Percentiles rank a stretch among this genome's conserved stretches.
These are phyloP conservation scores for Zasmidium citrigriseum DNA, from an alignment of 2,329 filamentous ascomycete genomes.

Conservation along the genomic window DNA sequence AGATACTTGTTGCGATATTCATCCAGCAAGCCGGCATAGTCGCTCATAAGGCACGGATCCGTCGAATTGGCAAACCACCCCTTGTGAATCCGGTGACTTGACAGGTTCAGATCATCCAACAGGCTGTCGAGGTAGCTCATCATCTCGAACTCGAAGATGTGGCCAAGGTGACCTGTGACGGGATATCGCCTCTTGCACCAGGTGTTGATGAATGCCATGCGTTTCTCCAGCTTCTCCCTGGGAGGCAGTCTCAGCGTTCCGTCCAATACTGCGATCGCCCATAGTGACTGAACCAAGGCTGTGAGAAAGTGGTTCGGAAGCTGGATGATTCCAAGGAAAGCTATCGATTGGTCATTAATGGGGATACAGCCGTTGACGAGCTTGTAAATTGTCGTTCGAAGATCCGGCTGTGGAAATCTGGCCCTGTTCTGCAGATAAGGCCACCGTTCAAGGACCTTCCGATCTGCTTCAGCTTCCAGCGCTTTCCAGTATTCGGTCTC, in stretches of 20 bases:
- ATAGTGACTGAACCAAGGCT: slow-evolving; percentile 33
- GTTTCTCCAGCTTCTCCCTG: no score
- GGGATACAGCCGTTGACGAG: slow-evolving; percentile 27
- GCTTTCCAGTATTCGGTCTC: background rate
- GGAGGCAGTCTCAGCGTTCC: slow-evolving; percentile 9
- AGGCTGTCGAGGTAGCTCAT: slow-evolving; percentile 13
- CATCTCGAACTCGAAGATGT: slow-evolving; percentile 15
- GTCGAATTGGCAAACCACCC: no score
- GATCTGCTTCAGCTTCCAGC: slow-evolving; percentile 8
- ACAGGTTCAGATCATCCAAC: slow-evolving; percentile 4
- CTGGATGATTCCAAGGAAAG: slow-evolving; percentile 30
- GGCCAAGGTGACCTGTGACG: slow-evolving; percentile 6
- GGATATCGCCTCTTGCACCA: slow-evolving; percentile 15
- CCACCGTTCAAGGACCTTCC: background rate
- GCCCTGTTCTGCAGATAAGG: background rate
- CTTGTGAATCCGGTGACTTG: no score
- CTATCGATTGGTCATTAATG: slow-evolving; percentile 26
- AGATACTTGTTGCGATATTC: no score
- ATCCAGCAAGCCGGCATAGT: no score
- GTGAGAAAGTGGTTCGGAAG: slow-evolving; percentile 30
- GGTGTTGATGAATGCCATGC: slow-evolving; percentile 15
- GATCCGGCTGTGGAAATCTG: background rate
- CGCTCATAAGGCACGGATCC: no score
- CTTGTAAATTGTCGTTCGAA: slow-evolving; percentile 10
- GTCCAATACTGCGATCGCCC: slow-evolving; percentile 30